Base-by-base conservation (phyloP, 2,329 filamentous ascomycete species). In the Aspergillus fischeri region DNA sequence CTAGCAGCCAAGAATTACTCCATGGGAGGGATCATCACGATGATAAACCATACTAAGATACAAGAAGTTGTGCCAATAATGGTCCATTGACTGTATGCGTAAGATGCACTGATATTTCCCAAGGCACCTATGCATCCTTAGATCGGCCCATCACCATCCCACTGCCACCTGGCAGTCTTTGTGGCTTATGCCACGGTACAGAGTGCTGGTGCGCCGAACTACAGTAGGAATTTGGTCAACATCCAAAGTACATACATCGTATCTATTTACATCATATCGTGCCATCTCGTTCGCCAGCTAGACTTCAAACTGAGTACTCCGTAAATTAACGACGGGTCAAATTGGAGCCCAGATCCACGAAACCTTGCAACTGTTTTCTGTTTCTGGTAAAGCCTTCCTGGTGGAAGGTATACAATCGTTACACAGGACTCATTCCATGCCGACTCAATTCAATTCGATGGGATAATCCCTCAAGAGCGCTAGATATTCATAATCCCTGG, bases 121-220 rank as follows among this genome's bases (percentile, higher is more conserved):
- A 53, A 42, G 52, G 50, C 52, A 58, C 52, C 24, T 52, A 51
- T 59, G 53, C 57, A 56, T 59, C 29, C 25, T 42, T 47, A 35
- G 51, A 27, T 42, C 53, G 27, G 35, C 10, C 53, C 50, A 27
- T 27, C 5, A 27, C 25, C 25, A 10, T 38, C 32, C 32, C 42
- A 20, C n/a, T 45, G 42, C 42, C 42, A 45, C 20, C 20, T 24
- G 42, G 42, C 42, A 45, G 20, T 45, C 21, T 24, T 8, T 24
- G n/a, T 24, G 21, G n/a, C 42, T 45, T 45, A 45, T 24, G n/a
- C 10, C 11, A 20, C 20, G 21, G 32, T 17, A 38, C 2, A 38
- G 32, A 5, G 14, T 17, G 14, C 32, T 6, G 14, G 14, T 17
- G 14, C 14, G 17, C 14, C 14, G 6, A 38, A 38, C 14, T 17